A percentile compares a stretch with the other conserved stretches of the same genome.
phyloP scores from a whole-genome alignment of 1,284 basidiomycete genomes.

The Chondrostereum purpureum region DNA sequence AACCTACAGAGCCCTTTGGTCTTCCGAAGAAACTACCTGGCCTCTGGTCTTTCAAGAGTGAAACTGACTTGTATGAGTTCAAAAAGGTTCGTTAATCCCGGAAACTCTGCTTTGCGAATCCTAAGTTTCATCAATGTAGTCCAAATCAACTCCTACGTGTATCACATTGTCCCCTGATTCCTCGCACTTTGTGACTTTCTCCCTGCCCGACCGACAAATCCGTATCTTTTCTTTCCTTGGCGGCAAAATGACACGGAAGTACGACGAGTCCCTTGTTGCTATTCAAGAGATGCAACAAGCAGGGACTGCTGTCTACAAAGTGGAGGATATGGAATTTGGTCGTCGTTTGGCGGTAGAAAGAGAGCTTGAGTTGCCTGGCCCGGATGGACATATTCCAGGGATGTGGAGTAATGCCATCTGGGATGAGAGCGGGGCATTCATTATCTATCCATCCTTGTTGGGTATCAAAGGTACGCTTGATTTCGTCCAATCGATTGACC shows the following conservation, averaged over 20 bases:
- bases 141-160: constrained; percentile 86
- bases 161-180: constrained; percentile 88
- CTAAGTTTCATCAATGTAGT: constrained; percentile 36
- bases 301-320: constrained; percentile 81
- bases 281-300: constrained; percentile 97
- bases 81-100: constrained; percentile 70
- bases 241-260: constrained; percentile 87
- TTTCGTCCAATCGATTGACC: too few species aligned
- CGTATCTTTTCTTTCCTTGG: constrained; percentile 89
- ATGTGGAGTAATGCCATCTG: constrained; percentile 85
- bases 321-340: constrained; percentile 99
- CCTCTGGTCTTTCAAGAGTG: constrained; percentile 87
- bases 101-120: constrained; percentile 2
- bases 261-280: constrained; percentile 90
- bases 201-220: constrained; percentile 87
- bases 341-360: constrained; percentile 87
- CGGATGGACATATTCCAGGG: constrained; percentile 62
- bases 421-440: constrained; percentile 95
- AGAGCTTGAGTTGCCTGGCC: constrained; percentile 78
- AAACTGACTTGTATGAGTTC: constrained; percentile 95
- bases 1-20: constrained; percentile 80
- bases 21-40: constrained; percentile 73
- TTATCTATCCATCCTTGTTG: constrained; percentile 88
- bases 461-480: constrained; percentile 82
- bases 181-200: constrained; percentile 86